Percentiles rank a stretch among this genome's conserved stretches.
These are phyloP conservation scores for Petrea volubilis DNA, from an alignment of 257 asterid species.

Conservation along the genomic window DNA sequence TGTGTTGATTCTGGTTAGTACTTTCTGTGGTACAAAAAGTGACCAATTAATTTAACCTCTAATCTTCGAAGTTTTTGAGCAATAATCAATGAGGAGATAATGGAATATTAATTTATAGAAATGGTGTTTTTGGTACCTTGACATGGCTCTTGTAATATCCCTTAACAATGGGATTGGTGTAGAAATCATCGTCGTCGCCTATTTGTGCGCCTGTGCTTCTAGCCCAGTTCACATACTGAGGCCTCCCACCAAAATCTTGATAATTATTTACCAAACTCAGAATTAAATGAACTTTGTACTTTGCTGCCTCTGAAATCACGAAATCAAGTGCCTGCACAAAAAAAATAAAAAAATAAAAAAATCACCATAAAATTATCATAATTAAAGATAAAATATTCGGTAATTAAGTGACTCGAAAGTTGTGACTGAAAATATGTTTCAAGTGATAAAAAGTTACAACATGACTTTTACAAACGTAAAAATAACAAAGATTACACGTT, in stretches of 20 bases:
- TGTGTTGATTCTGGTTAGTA: conserved; percentile 34
- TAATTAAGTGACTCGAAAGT: too few relatives aligned
- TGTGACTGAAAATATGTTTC: too few relatives aligned
- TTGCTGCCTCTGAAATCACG: conserved; percentile 51
- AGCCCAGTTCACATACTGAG: conserved; percentile 52
- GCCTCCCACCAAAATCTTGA: conserved; percentile 54
- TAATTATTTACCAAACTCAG: conserved; percentile 49
- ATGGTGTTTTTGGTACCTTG: conserved; percentile 32
- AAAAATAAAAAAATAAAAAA: too few relatives aligned
- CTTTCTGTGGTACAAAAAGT: neutral
- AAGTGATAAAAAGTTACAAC: too few relatives aligned
- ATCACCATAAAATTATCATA: too few relatives aligned
- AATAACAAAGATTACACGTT: too few relatives aligned
- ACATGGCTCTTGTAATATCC: conserved; percentile 47
- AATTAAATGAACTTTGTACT: conserved; percentile 34
- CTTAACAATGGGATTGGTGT: conserved; percentile 35
- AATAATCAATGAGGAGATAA: too few relatives aligned
- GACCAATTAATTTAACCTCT: too few relatives aligned
- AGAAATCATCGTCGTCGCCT: conserved; percentile 46
- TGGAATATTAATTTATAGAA: too few relatives aligned
- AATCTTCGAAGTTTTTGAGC: too few relatives aligned
- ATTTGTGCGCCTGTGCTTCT: conserved; percentile 38
- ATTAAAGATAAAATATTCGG: too few relatives aligned
- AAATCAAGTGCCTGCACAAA: conserved; percentile 60
- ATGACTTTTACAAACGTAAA: too few relatives aligned